Evolutionary conservation across 179 eudicot species (phyloP).

Genomic region (Silene vulgaris): DNA sequence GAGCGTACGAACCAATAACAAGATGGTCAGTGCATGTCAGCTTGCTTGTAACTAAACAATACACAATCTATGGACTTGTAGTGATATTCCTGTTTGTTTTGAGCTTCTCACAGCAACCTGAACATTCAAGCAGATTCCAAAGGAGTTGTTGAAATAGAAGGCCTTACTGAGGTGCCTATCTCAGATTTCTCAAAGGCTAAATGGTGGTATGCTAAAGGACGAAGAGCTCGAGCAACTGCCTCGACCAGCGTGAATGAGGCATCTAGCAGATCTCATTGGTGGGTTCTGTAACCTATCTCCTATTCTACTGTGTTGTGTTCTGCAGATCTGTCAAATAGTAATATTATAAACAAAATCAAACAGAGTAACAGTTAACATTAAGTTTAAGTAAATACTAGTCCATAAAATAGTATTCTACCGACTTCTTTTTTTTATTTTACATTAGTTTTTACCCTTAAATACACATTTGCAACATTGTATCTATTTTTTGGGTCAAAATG

Average conservation of each 20-base stretch:
- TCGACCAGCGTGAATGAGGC: conserved; percentile 60
- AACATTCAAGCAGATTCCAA: conserved; percentile 62
- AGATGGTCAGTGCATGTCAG: conserved; percentile 41
- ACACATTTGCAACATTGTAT: too few relatives aligned
- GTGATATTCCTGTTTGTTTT: conserved; percentile 14
- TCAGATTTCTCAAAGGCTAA: conserved; percentile 56
- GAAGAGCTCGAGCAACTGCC: conserved; percentile 66
- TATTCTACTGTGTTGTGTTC: not conserved
- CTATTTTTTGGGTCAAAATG: too few relatives aligned
- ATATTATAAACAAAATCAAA: too few relatives aligned
- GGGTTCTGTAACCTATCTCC: conserved; percentile 33
- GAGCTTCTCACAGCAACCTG: conserved; percentile 39
- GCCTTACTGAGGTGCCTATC: conserved; percentile 52
- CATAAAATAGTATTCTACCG: too few relatives aligned
- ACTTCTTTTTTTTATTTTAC: too few relatives aligned
- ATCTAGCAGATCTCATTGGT: conserved; percentile 84
- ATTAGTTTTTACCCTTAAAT: too few relatives aligned
- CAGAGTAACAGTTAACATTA: too few relatives aligned
- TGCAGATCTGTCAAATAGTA: too few relatives aligned
- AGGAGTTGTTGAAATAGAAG: conserved; percentile 68
- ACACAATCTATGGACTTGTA: not conserved
- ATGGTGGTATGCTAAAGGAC: conserved; percentile 72
- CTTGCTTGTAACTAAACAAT: not conserved
- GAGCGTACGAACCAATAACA: conserved; percentile 37
- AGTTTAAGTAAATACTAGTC: too few relatives aligned